Percentiles rank a stretch among this genome's conserved stretches.
These are phyloP conservation scores for Astragalus glycyphyllos DNA, from an alignment of 306 rosid species.

Conservation along the genomic window DNA sequence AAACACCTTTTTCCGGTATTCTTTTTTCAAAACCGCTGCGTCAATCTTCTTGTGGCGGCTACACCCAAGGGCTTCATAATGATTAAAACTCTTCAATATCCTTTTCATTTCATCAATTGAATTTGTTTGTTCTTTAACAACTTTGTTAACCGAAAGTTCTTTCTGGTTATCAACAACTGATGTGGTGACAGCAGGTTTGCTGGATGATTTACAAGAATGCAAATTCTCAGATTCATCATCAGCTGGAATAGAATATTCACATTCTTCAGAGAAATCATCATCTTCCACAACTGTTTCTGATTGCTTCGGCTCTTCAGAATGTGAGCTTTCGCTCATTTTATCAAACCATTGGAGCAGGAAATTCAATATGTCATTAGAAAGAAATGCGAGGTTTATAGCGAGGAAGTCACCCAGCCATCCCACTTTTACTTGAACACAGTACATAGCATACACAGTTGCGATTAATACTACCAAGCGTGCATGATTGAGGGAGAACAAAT, in stretches of 20 bases:
- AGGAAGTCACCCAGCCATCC: slow-evolving; percentile 95
- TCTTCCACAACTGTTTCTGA: slow-evolving; percentile 72
- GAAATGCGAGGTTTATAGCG: slow-evolving; percentile 83
- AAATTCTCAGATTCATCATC: slow-evolving; percentile 65
- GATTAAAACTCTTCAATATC: slow-evolving; percentile 71
- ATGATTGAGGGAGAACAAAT: slow-evolving; percentile 89
- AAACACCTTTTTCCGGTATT: slow-evolving; percentile 82
- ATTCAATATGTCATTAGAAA: slow-evolving; percentile 78
- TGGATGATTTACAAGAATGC: slow-evolving; percentile 80
- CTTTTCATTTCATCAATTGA: slow-evolving; percentile 88
- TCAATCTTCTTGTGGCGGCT: slow-evolving; percentile 81
- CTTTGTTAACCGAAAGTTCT: slow-evolving; percentile 63
- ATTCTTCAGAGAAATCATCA: slow-evolving; percentile 76
- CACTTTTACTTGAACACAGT: slow-evolving; percentile 82
- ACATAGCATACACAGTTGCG: slow-evolving; percentile 74
- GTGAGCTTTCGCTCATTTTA: slow-evolving; percentile 71
- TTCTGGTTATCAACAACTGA: slow-evolving; percentile 56
- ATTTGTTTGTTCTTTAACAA: slow-evolving; percentile 59
- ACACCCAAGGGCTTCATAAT: slow-evolving; percentile 88
- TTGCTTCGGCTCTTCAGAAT: slow-evolving; percentile 79
- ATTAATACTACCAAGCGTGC: slow-evolving; percentile 89
- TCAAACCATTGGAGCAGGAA: slow-evolving; percentile 93
- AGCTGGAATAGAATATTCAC: slow-evolving; percentile 69
- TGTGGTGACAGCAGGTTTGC: slow-evolving; percentile 59
- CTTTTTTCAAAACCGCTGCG: slow-evolving; percentile 68